Conservation (phyloP, 441 rosid genomes). For the Erysimum pusillum region DNA sequence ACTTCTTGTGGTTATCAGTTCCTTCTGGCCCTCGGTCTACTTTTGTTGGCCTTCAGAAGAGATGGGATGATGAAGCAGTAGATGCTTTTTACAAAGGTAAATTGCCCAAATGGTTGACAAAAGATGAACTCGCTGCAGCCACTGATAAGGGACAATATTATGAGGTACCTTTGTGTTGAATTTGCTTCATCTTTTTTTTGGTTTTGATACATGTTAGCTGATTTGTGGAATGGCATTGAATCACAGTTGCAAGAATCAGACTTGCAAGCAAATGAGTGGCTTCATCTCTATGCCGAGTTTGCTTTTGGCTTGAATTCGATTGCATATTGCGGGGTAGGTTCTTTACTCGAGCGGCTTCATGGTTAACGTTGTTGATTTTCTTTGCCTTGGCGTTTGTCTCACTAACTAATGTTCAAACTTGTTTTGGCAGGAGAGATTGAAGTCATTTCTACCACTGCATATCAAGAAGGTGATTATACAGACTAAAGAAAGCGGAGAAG, state of each 20-base stretch:
- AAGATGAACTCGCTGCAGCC: not conserved
- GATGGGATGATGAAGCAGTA: not conserved
- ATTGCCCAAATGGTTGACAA: not conserved
- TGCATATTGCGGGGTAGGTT: not conserved
- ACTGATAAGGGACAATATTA: not conserved
- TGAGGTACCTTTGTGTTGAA: conserved; percentile 5
- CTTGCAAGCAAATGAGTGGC: conserved; percentile 13
- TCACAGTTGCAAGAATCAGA: not conserved
- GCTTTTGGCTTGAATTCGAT: not conserved
- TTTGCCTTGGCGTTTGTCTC: too few relatives aligned
- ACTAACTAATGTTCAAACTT: too few relatives aligned
- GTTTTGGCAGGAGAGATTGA: too few relatives aligned
- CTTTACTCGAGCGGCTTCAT: not conserved
- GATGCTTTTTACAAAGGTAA: conserved; percentile 9
- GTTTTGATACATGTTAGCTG: not conserved
- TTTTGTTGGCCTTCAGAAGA: not conserved
- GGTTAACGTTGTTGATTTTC: too few relatives aligned
- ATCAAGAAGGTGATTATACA: not conserved
- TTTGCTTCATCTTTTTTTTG: not conserved
- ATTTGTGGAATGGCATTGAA: not conserved
- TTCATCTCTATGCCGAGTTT: conserved; percentile 11
- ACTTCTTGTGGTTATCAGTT: not conserved
- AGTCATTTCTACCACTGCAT: not conserved
- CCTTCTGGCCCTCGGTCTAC: not conserved
- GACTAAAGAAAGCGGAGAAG: not conserved